A percentile compares a stretch with the other conserved stretches of the same genome.
Evolutionary conservation across 768 basidiomycete species (phyloP).

Genomic region (Hypholoma fasciculare): DNA sequence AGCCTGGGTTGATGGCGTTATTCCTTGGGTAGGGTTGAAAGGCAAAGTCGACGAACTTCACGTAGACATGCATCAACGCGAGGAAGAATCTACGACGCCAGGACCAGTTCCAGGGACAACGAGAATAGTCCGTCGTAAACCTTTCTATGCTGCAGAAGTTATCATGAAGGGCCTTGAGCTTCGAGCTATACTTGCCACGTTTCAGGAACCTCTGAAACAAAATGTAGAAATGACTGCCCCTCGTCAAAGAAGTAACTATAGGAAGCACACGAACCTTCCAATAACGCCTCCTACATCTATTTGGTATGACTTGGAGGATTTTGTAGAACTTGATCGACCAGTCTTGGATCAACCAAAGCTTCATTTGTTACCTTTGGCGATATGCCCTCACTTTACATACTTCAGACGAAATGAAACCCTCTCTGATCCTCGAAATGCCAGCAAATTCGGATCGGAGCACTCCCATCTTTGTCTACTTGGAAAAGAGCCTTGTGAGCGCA

Average conservation of each 20-base stretch:
- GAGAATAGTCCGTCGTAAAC: constrained; percentile 70
- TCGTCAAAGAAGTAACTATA: constrained; percentile 48
- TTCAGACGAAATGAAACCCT: constrained; percentile 59
- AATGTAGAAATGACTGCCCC: constrained; percentile 48
- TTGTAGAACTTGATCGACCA: constrained; percentile 73
- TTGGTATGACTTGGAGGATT: constrained; percentile 85
- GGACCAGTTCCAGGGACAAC: constrained; percentile 58
- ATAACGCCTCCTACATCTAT: constrained; percentile 41
- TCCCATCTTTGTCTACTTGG: constrained; percentile 84
- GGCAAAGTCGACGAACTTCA: constrained; percentile 78
- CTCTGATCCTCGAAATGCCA: constrained; percentile 42
- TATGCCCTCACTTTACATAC: constrained; percentile 82
- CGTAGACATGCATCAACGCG: constrained; percentile 91
- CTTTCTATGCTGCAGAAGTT: constrained; percentile 87
- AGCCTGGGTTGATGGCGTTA: constrained; percentile 81
- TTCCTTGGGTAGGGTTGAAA: constrained; percentile 84
- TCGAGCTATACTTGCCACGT: constrained; percentile 76
- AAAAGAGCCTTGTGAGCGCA: constrained; percentile 60
- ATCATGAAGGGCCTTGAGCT: constrained; percentile 75
- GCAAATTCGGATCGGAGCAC: constrained; percentile 85
- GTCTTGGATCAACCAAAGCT: constrained; percentile 55
- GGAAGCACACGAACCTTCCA: constrained; percentile 45
- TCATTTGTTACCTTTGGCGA: constrained; percentile 70
- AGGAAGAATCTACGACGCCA: constrained; percentile 69
- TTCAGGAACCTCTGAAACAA: constrained; percentile 70